Base-by-base conservation (phyloP, 2,329 filamentous ascomycete genomes). In the Penicillium sp. region DNA sequence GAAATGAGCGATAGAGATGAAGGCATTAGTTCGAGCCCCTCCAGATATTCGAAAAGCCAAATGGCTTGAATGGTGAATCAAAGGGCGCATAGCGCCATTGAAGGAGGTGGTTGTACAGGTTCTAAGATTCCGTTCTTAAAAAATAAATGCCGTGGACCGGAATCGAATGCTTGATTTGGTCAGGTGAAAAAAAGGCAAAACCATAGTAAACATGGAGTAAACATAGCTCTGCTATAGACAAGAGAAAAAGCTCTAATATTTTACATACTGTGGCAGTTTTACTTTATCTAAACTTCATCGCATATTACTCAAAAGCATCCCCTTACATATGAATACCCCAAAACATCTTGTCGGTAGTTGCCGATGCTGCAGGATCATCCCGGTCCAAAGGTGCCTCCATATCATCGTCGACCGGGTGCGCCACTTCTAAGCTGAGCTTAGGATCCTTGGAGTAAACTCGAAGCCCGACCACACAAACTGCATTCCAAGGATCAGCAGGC, bases 391-490 rank as follows among this genome's bases (percentile, higher is more conserved):
- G 62, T n/a, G 68, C 66, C 49, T 72, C 68, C 2, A 57, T 56
- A 44, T 71, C 70, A 42, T 69, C 61, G 23, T 72, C 65, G 41
- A 71, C 66, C 6, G 73, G 70, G 46, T 71, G 74, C n/a, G 79
- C 66, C 7, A 82, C 78, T 54, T 77, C 72, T 15, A 84, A 73
- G 3, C 69, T 74, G 31, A 82, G 72, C 37, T 66, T 63, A 5
- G 67, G 68, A 53, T 80, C 76, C 51, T 78, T 75, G 8, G 74
- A 77, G 58, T 81, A 83, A 0, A 84, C 80, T 5, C 79, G 71
- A 27, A 84, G 63, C 0, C 81, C 81, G 4, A 83, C 74, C 13
- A 83, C 79, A 53, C 79, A 81, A 1, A 82, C 74, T 0, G 81
- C 81, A 57, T 83, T 82, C 81, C 81, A 84, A 0, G 79, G 79